Evolutionary conservation across 148 eudicot genomes (phyloP).

Genomic region (Fallopia convolvulus): DNA sequence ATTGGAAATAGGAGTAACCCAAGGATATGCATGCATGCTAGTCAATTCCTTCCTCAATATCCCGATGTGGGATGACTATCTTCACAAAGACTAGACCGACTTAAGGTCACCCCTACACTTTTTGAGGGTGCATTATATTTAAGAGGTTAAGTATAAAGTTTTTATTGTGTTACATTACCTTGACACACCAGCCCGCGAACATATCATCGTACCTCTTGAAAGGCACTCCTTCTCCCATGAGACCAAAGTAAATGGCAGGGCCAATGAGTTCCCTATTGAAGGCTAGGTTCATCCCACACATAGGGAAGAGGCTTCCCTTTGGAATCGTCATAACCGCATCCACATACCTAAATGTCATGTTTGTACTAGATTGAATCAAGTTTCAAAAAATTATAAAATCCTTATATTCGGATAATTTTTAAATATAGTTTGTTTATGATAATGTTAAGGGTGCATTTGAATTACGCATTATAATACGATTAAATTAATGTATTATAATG

Average conservation of each 20-base stretch:
- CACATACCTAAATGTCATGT: conserved; percentile 1
- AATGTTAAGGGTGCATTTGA: too few relatives aligned
- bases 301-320: conserved; percentile 8
- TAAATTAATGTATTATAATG: too few relatives aligned
- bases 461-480: too few relatives aligned
- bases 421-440: too few relatives aligned
- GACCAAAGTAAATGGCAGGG: conserved; percentile 10
- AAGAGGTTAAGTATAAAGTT: not conserved
- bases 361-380: not conserved
- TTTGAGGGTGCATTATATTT: not conserved
- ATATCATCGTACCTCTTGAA: conserved; percentile 1
- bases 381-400: too few relatives aligned
- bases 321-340: conserved; percentile 8
- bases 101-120: too few relatives aligned
- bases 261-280: conserved; percentile 4
- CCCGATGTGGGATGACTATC: too few relatives aligned
- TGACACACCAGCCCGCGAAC: conserved; percentile 10
- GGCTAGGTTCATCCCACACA: conserved; percentile 9
- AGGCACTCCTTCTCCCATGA: conserved; percentile 9
- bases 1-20: too few relatives aligned
- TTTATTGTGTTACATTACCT: not conserved
- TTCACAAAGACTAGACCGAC: too few relatives aligned
- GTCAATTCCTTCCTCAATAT: too few relatives aligned
- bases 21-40: too few relatives aligned
- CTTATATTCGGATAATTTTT: too few relatives aligned